Percentiles rank a stretch among this genome's conserved stretches.
Evolutionary conservation across 305 asterid genomes (phyloP).

Genomic region (Fraxinus platypoda): DNA sequence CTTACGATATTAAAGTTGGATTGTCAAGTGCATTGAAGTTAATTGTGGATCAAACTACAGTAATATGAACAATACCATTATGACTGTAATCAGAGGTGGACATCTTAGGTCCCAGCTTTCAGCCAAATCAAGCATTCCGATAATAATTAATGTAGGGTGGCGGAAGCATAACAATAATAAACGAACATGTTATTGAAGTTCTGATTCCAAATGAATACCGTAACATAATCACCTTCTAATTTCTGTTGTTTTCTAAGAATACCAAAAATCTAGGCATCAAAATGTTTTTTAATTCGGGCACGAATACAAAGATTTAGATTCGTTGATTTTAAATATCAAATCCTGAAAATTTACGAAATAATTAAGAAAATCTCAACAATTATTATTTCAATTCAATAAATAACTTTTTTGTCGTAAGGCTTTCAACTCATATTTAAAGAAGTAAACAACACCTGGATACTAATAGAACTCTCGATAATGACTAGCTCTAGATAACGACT

Average conservation of each 20-base stretch:
- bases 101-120: neutral
- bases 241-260: no score
- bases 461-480: neutral
- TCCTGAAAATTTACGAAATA: no score
- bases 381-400: neutral
- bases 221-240: neutral
- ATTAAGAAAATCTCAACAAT: neutral
- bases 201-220: neutral
- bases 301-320: neutral
- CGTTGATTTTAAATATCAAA: no score
- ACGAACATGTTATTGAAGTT: neutral
- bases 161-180: neutral
- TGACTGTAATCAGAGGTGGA: neutral
- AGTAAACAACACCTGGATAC: neutral
- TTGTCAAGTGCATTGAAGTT: neutral
- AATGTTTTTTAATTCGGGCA: neutral
- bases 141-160: neutral
- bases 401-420: neutral
- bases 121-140: neutral
- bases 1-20: neutral
- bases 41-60: neutral
- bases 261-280: neutral
- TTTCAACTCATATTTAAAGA: neutral
- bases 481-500: no score
- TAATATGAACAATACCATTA: neutral